These are phyloP conservation scores for Skeletonema marinoi DNA, from an alignment of 108 stramenopile genomes.

Conservation along the genomic window DNA sequence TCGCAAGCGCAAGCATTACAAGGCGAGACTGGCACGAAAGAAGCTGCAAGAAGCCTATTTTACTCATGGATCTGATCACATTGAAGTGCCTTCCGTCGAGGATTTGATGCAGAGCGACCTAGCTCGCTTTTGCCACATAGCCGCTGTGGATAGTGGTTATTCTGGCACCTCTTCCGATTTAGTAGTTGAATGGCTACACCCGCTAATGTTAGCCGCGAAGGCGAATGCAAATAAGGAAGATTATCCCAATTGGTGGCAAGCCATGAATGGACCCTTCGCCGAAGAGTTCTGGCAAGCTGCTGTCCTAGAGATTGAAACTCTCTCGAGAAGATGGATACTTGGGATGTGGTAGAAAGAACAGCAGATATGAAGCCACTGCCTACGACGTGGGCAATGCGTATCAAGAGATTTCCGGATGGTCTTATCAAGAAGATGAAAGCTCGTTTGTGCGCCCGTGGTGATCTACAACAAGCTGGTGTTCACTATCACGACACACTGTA, in stretches of 20 bases:
- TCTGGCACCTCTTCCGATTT: too few relatives aligned
- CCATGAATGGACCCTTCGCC: conserved; percentile 14
- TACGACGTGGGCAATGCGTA: conserved; percentile 37
- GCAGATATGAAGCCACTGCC: too few relatives aligned
- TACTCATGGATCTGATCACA: too few relatives aligned
- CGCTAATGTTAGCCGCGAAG: too few relatives aligned
- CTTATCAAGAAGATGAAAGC: conserved; percentile 59
- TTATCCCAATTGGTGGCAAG: conserved; percentile 4
- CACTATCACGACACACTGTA: conserved; percentile 58
- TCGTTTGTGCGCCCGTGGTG: conserved; percentile 58
- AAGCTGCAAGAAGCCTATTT: too few relatives aligned
- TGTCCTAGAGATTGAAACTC: conserved; percentile 18
- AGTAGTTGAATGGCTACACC: too few relatives aligned
- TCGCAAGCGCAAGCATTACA: too few relatives aligned
- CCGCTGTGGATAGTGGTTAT: too few relatives aligned
- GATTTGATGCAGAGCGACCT: too few relatives aligned
- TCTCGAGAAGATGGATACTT: conserved; percentile 18
- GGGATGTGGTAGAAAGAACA: conserved; percentile 10
- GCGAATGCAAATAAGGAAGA: background rate
- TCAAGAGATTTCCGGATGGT: conserved; percentile 41
- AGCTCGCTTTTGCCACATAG: too few relatives aligned
- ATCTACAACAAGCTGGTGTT: conserved; percentile 58
- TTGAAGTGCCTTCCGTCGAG: too few relatives aligned
- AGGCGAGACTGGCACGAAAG: too few relatives aligned
- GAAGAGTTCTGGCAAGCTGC: conserved; percentile 16